Percentiles rank a stretch among this genome's conserved stretches.
phyloP scores from a whole-genome alignment of 129 eudicot species.

The Flaveria sonorensis region DNA sequence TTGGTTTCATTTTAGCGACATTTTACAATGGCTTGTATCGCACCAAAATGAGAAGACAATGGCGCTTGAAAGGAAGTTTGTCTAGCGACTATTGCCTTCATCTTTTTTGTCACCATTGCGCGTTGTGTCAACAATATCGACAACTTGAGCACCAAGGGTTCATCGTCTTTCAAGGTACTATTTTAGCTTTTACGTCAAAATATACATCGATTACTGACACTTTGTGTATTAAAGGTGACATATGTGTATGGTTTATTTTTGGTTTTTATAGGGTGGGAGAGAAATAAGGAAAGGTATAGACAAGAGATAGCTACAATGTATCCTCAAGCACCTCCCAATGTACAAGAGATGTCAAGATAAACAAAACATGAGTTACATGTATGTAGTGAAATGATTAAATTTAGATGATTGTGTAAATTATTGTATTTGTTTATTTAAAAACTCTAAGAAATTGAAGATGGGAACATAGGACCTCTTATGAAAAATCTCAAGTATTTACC shows the following conservation, averaged over 20 bases:
- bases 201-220: too few relatives aligned
- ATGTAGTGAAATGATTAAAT: not conserved
- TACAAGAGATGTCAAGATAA: constrained; percentile 43
- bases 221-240: not conserved
- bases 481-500: too few relatives aligned
- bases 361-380: not conserved
- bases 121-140: constrained; percentile 45
- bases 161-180: constrained; percentile 37
- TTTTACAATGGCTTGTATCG: constrained; percentile 40
- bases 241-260: not conserved
- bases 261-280: constrained; percentile 33
- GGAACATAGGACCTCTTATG: too few relatives aligned
- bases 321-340: constrained; percentile 37
- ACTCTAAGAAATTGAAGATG: too few relatives aligned
- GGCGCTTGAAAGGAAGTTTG: constrained; percentile 35
- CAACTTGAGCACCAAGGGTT: constrained; percentile 44
- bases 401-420: not conserved
- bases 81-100: constrained; percentile 35
- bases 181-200: not conserved
- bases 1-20: constrained; percentile 38
- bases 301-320: constrained; percentile 37
- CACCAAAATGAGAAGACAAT: constrained; percentile 39
- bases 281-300: constrained; percentile 38
- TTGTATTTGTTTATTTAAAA: not conserved
- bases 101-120: constrained; percentile 41